A percentile compares a stretch with the other conserved stretches of the same genome.
These are phyloP conservation scores for Colletotrichum trifolii DNA, from an alignment of 2,329 filamentous ascomycete species.

Conservation along the genomic window DNA sequence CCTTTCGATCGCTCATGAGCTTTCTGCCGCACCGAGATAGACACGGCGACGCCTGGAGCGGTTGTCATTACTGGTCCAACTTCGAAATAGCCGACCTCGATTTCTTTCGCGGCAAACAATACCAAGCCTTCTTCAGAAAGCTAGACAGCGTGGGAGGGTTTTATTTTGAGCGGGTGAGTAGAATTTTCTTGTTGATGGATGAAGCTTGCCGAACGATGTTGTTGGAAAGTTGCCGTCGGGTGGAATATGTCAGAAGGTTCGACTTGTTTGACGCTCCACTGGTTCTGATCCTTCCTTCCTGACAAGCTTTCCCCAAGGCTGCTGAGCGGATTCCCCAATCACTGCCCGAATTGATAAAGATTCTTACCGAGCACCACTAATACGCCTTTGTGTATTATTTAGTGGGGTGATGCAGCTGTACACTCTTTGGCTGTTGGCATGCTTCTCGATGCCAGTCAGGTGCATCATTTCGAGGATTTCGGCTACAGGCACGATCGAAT, in stretches of 20 bases:
- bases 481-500: conserved; percentile 53
- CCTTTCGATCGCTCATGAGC: conserved; percentile 50
- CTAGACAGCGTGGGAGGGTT: conserved; percentile 55
- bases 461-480: conserved; percentile 58
- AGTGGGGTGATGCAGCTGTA: conserved; percentile 58
- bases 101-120: conserved; percentile 53
- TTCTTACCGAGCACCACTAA: conserved; percentile 14
- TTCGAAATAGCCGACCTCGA: conserved; percentile 60
- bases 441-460: conserved; percentile 50
- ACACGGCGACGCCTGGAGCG: conserved; percentile 54
- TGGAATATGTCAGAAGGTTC: too few relatives aligned
- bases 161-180: conserved; percentile 54
- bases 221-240: background rate
- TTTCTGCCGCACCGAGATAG: conserved; percentile 51
- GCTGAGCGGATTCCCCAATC: conserved; percentile 8
- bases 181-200: background rate
- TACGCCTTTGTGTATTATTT: background rate
- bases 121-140: conserved; percentile 54
- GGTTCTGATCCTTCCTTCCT: too few relatives aligned
- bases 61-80: conserved; percentile 61
- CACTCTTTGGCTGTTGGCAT: conserved; percentile 56
- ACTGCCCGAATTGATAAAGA: background rate
- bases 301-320: background rate
- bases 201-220: background rate
- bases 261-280: background rate